Evolutionary conservation across 2,329 filamentous ascomycete genomes (phyloP).

Genomic region (Nigrospora sphaerica): DNA sequence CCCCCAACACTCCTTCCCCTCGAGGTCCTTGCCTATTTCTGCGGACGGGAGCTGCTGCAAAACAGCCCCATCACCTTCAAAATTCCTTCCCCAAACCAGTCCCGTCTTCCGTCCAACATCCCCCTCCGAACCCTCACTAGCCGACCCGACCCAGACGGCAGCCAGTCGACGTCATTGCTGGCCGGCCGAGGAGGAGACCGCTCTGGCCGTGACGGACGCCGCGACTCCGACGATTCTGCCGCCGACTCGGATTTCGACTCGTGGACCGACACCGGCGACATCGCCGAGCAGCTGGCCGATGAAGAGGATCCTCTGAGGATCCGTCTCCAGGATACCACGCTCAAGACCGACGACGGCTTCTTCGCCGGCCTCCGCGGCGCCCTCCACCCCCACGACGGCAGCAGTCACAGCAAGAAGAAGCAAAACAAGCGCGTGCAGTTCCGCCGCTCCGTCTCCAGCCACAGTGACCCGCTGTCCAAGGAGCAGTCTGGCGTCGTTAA

Average conservation of each 20-base stretch:
- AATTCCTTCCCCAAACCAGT: constrained; percentile 70
- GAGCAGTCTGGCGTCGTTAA: constrained; percentile 37
- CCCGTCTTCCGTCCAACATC: constrained; percentile 74
- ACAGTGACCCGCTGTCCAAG: constrained; percentile 24
- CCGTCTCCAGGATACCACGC: constrained; percentile 54
- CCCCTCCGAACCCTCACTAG: constrained; percentile 68
- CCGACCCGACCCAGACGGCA: constrained; percentile 25
- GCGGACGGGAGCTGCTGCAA: constrained; percentile 65
- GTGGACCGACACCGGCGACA: constrained; percentile 92
- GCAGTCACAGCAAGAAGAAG: constrained; percentile 23
- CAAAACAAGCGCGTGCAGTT: constrained; percentile 64
- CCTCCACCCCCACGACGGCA: background rate
- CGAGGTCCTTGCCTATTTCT: background rate
- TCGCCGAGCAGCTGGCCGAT: constrained; percentile 83
- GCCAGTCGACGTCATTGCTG: constrained; percentile 40
- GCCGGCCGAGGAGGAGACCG: constrained; percentile 13
- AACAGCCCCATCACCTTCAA: constrained; percentile 73
- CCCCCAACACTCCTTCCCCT: background rate
- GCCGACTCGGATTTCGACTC: constrained; percentile 63
- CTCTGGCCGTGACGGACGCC: constrained; percentile 27
- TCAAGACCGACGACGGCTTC: constrained; percentile 55
- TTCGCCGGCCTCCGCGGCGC: constrained; percentile 39
- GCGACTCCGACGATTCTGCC: constrained; percentile 35
- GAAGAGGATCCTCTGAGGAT: constrained; percentile 74
- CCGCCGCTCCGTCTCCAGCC: constrained; percentile 38